phyloP scores from a whole-genome alignment of 2,329 filamentous ascomycete genomes.

The Alternaria arbusti region DNA sequence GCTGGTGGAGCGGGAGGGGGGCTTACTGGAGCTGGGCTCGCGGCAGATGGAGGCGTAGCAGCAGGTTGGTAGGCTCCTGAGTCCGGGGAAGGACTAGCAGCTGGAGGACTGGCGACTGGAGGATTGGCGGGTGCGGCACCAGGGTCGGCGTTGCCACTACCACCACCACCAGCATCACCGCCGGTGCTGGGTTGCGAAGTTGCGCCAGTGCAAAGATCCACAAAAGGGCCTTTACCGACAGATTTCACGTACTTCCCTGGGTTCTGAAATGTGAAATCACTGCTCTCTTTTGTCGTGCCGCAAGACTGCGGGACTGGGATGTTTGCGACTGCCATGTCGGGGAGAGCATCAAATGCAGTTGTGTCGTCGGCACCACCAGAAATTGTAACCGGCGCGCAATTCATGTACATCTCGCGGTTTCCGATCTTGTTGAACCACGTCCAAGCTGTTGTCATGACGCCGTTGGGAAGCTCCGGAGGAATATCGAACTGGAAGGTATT shows the following conservation, averaged over 20 bases:
- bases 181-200: background rate
- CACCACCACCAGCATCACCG: constrained; percentile 1
- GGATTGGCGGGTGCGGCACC: background rate
- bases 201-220: constrained; percentile 31
- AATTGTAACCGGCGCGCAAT: constrained; percentile 79
- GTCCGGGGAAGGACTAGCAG: background rate
- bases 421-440: constrained; percentile 90
- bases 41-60: constrained; percentile 2
- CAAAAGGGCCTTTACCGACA: constrained; percentile 32
- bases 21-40: background rate
- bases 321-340: constrained; percentile 78
- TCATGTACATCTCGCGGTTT: constrained; percentile 97
- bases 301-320: constrained; percentile 56
- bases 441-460: constrained; percentile 82
- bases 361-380: constrained; percentile 59
- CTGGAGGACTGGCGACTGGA: background rate
- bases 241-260: constrained; percentile 63
- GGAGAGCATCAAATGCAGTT: constrained; percentile 63
- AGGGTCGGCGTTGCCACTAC: background rate
- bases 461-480: constrained; percentile 73
- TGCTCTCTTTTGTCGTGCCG: constrained; percentile 54
- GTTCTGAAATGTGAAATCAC: constrained; percentile 64
- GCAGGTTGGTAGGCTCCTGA: background rate
- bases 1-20: constrained; percentile 7
- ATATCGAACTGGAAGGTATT: constrained; percentile 54